Percentiles rank a stretch among this genome's conserved stretches.
These are phyloP conservation scores for Sarocladiaceae sp. DNA, from an alignment of 2,329 filamentous ascomycete genomes.

Conservation along the genomic window DNA sequence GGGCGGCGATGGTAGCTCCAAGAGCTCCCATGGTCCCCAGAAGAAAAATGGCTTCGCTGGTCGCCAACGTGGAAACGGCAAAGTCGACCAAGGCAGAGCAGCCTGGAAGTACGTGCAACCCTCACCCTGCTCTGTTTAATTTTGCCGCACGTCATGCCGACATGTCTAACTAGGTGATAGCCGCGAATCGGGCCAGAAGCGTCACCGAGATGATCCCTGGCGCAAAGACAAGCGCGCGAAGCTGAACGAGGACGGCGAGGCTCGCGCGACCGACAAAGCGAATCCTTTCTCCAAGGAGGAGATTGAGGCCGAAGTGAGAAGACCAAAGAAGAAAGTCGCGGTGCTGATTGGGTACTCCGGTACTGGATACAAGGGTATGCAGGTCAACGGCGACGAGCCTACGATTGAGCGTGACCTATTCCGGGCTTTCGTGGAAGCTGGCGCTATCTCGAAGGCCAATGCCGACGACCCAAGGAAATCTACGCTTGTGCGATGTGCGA, in stretches of 20 bases:
- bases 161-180: slow-evolving; percentile 30
- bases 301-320: slow-evolving; percentile 79
- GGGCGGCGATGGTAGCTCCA: background rate
- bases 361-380: slow-evolving; percentile 96
- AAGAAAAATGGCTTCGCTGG: slow-evolving; percentile 4
- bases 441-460: slow-evolving; percentile 94
- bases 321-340: slow-evolving; percentile 93
- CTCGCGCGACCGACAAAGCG: slow-evolving; percentile 22
- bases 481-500: slow-evolving; percentile 85
- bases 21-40: background rate
- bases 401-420: slow-evolving; percentile 97
- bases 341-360: slow-evolving; percentile 95
- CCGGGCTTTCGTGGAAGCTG: slow-evolving; percentile 81
- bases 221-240: slow-evolving; percentile 39
- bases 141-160: slow-evolving; percentile 3
- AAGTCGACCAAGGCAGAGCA: slow-evolving; percentile 6
- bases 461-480: slow-evolving; percentile 96
- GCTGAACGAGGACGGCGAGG: slow-evolving; percentile 30
- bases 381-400: slow-evolving; percentile 77
- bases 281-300: slow-evolving; percentile 68
- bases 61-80: slow-evolving; percentile 11
- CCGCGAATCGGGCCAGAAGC: slow-evolving; percentile 34
- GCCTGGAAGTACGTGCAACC: slow-evolving; percentile 3
- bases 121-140: background rate
- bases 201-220: slow-evolving; percentile 34